Conservation (phyloP, 1,139 yeast species). For the Candida pseudocylindracea region DNA sequence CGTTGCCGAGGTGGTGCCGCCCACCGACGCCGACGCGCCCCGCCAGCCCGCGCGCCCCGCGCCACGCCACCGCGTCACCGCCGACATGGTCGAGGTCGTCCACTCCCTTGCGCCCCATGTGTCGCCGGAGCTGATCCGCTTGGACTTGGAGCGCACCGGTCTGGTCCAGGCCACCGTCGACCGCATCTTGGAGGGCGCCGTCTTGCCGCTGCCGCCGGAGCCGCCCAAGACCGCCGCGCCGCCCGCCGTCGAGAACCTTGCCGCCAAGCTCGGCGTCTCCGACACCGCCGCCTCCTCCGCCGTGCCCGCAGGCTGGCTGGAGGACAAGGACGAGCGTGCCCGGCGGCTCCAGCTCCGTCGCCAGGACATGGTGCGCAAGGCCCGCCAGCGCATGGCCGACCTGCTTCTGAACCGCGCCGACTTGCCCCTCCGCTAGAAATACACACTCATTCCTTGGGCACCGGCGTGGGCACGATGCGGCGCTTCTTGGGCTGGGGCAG, state of each 20-base stretch:
- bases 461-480: constrained; percentile 2
- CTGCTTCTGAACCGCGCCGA: constrained; percentile 4
- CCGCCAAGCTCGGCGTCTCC: constrained; percentile 15
- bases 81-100: constrained; percentile 70
- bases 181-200: constrained; percentile 37
- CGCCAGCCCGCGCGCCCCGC: constrained; percentile 1
- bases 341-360: constrained; percentile 9
- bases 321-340: constrained; percentile 3
- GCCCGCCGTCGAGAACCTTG: constrained; percentile 8
- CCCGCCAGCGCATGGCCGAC: constrained; percentile 17
- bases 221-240: background rate
- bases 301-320: constrained; percentile 1
- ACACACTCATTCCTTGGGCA: constrained; percentile 2
- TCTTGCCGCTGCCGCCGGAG: constrained; percentile 37
- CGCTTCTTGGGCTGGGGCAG: constrained; percentile 1
- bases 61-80: constrained; percentile 36
- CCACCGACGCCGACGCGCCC: constrained; percentile 4
- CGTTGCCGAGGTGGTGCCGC: constrained; percentile 4
- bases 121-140: constrained; percentile 44
- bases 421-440: background rate
- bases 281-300: constrained; percentile 1
- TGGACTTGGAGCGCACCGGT: constrained; percentile 46
- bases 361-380: constrained; percentile 20
- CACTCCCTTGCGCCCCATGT: constrained; percentile 63
- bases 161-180: constrained; percentile 68